A percentile compares a stretch with the other conserved stretches of the same genome.
phyloP scores from a whole-genome alignment of 2,329 filamentous ascomycete genomes.

The Teratosphaeria viscida region DNA sequence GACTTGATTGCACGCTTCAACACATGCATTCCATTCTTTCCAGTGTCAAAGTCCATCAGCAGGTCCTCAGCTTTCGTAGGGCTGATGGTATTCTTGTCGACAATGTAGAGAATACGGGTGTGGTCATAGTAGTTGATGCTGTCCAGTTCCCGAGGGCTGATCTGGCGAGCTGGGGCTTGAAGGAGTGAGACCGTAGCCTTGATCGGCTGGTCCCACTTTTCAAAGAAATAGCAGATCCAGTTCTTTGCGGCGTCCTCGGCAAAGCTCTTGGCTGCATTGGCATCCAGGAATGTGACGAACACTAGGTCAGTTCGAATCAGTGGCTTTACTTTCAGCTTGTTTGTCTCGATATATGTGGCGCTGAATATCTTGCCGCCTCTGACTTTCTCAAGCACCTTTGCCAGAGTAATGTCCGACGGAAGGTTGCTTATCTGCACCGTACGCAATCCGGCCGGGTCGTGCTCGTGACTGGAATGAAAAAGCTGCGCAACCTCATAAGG shows the following conservation, averaged over 20 bases:
- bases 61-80: not conserved
- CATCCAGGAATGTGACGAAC: constrained; percentile 13
- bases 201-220: not conserved
- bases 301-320: constrained; percentile 10
- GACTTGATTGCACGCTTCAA: not conserved
- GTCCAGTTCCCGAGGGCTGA: not conserved
- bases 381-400: constrained; percentile 14
- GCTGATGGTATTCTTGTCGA: not conserved
- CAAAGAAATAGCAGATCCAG: constrained; percentile 3
- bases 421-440: constrained; percentile 16
- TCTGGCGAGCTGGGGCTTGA: constrained; percentile 2
- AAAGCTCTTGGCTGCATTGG: constrained; percentile 8
- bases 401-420: constrained; percentile 8
- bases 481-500: not conserved
- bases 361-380: constrained; percentile 11
- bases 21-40: not conserved
- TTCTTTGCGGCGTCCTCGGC: constrained; percentile 2
- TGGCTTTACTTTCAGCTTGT: constrained; percentile 10
- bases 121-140: not conserved
- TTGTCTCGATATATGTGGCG: constrained; percentile 9
- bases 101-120: not conserved
- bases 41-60: not conserved
- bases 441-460: constrained; percentile 4
- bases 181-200: constrained; percentile 4
- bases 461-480: not conserved